These are phyloP conservation scores for Funneliformis mosseae DNA, from an alignment of 192 early-diverging fungal species.

Conservation along the genomic window DNA sequence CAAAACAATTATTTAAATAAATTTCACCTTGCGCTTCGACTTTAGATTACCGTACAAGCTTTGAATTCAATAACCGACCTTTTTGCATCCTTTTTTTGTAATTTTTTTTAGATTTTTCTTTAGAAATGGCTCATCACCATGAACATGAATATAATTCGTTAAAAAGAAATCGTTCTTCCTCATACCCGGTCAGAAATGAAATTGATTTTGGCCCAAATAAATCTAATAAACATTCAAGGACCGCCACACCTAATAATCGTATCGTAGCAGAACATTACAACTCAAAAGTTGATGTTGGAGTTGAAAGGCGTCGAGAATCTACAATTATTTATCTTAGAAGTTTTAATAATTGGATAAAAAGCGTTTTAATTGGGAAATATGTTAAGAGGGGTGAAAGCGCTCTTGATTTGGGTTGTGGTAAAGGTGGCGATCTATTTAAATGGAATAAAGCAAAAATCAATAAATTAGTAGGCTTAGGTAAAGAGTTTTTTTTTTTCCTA, in stretches of 20 bases:
- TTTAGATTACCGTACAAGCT: too few relatives aligned
- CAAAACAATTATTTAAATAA: too few relatives aligned
- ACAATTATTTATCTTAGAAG: conserved; percentile 82
- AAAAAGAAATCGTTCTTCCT: too few relatives aligned
- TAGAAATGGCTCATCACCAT: too few relatives aligned
- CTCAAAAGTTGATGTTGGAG: conserved; percentile 77
- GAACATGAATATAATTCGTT: too few relatives aligned
- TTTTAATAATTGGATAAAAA: conserved; percentile 99
- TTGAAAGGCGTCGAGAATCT: conserved; percentile 75
- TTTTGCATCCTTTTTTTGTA: too few relatives aligned
- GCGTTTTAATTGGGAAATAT: conserved; percentile 77
- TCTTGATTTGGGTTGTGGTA: conserved; percentile 94
- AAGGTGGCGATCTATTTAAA: conserved; percentile 88
- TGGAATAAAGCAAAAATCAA: conserved; percentile 73
- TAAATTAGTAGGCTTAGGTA: conserved; percentile 79
- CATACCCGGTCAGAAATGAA: neutral
- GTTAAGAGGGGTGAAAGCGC: conserved; percentile 58
- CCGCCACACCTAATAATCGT: conserved; percentile 4
- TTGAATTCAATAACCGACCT: too few relatives aligned
- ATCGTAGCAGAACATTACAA: conserved; percentile 81
- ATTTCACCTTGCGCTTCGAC: too few relatives aligned
- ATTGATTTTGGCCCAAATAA: neutral
- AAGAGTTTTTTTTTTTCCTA: neutral
- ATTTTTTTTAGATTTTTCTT: too few relatives aligned
- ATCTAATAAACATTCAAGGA: neutral